phyloP scores from a whole-genome alignment of 1,284 basidiomycete species.

The Rhodotorula sp. region DNA sequence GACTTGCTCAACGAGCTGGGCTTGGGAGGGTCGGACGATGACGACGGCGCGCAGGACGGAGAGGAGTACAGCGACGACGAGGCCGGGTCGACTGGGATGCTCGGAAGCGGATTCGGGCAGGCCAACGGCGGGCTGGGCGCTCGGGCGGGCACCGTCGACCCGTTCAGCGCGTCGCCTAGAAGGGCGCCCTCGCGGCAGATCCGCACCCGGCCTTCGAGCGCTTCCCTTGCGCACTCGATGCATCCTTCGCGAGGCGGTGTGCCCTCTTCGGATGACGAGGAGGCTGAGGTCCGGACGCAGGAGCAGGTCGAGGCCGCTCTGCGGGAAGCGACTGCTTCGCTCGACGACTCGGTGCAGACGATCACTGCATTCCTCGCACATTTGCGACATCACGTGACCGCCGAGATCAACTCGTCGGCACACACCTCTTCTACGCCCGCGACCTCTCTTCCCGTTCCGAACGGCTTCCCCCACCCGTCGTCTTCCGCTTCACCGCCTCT shows the following conservation, averaged over 20 bases:
- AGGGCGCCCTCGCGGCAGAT: not conserved
- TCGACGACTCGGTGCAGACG: constrained; percentile 5
- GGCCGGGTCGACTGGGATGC: not conserved
- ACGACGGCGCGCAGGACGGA: not conserved
- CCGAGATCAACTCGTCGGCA: constrained; percentile 4
- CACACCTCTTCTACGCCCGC: not conserved
- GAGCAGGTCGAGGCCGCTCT: constrained; percentile 18
- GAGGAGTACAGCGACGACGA: not conserved
- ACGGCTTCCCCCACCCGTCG: not conserved
- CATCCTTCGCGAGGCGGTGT: not conserved
- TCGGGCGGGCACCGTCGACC: not conserved
- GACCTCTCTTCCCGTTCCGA: too few species aligned
- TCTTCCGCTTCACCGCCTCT: not conserved
- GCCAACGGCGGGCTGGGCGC: not conserved
- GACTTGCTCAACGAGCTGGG: constrained; percentile 32
- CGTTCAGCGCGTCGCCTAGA: not conserved
- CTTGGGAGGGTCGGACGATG: constrained; percentile 20
- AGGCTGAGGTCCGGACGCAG: not conserved
- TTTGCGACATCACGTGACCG: constrained; percentile 9
- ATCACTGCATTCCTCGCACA: constrained; percentile 13
- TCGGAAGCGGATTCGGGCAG: not conserved
- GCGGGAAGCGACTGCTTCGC: not conserved
- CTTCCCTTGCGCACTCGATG: not conserved
- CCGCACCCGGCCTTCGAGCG: not conserved
- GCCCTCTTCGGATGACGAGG: not conserved